phyloP scores from a whole-genome alignment of 164 flowering plant genomes.

The Magnolia kwangsiensis region DNA sequence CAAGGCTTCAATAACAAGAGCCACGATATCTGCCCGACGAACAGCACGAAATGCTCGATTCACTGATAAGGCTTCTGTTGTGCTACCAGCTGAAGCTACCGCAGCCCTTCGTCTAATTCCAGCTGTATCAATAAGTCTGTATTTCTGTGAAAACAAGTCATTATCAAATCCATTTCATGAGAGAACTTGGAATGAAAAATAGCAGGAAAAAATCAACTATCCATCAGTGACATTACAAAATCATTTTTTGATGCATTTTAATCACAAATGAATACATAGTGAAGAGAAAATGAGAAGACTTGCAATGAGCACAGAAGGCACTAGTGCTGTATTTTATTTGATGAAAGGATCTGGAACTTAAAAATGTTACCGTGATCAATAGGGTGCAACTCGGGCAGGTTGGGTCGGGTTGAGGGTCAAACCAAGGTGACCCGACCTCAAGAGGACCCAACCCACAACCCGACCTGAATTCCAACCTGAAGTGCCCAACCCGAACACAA shows the following conservation, averaged over 20 bases:
- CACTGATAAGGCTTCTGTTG: constrained; percentile 90
- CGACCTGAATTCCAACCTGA: too few species aligned
- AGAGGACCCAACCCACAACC: too few species aligned
- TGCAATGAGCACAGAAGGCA: neutral
- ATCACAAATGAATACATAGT: neutral
- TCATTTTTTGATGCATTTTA: neutral
- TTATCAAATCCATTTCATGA: constrained; percentile 4
- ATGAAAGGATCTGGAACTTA: neutral
- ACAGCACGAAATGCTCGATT: constrained; percentile 96
- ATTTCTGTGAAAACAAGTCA: constrained; percentile 52
- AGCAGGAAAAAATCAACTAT: neutral
- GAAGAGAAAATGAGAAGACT: neutral
- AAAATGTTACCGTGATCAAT: neutral
- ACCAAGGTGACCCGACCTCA: too few species aligned
- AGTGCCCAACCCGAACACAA: too few species aligned
- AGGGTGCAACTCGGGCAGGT: too few species aligned
- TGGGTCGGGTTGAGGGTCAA: too few species aligned
- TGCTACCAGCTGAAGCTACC: constrained; percentile 79
- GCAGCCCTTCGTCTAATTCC: constrained; percentile 88
- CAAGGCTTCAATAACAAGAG: constrained; percentile 97
- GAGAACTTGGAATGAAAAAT: neutral
- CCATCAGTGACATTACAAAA: neutral
- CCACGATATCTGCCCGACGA: constrained; percentile 96
- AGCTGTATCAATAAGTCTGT: constrained; percentile 94
- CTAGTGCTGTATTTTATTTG: neutral